Conservation (phyloP, 2,329 filamentous ascomycete species). For the Onygena corvina region DNA sequence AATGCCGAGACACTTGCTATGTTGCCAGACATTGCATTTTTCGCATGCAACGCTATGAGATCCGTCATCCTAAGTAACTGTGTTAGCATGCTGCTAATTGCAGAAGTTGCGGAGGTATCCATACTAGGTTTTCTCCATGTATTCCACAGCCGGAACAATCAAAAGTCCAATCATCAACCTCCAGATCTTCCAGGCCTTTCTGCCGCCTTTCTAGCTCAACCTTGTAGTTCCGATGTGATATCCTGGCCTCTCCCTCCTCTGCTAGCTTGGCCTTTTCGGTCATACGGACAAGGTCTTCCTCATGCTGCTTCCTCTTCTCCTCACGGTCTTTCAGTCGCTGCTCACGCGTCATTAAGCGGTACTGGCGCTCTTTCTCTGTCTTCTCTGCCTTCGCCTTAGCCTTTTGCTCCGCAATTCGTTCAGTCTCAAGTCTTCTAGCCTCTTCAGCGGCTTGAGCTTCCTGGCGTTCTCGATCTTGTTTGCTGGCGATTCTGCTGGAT, state of each 20-base stretch:
- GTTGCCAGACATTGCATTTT: slow-evolving; percentile 89
- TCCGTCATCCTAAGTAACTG: slow-evolving; percentile 58
- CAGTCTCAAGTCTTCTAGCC: slow-evolving; percentile 51
- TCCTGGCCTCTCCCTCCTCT: slow-evolving; percentile 44
- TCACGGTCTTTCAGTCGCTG: slow-evolving; percentile 78
- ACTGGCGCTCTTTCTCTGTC: slow-evolving; percentile 62
- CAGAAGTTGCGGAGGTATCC: slow-evolving; percentile 16
- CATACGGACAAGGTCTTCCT: slow-evolving; percentile 68
- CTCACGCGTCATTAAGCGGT: slow-evolving; percentile 70
- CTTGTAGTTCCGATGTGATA: slow-evolving; percentile 70
- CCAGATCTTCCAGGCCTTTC: slow-evolving; percentile 61
- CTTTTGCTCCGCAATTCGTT: slow-evolving; percentile 50
- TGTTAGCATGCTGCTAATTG: background rate
- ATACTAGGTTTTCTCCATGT: slow-evolving; percentile 64
- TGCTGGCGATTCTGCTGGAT: slow-evolving; percentile 76
- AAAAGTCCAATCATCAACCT: slow-evolving; percentile 78
- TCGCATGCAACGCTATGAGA: slow-evolving; percentile 91
- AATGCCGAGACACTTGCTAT: slow-evolving; percentile 82
- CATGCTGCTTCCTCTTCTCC: slow-evolving; percentile 65
- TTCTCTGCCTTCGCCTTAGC: slow-evolving; percentile 51
- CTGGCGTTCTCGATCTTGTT: slow-evolving; percentile 63
- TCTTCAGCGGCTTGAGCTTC: slow-evolving; percentile 61
- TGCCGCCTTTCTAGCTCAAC: slow-evolving; percentile 69
- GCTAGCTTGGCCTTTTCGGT: slow-evolving; percentile 60
- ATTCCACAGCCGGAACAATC: slow-evolving; percentile 81